A percentile compares a stretch with the other conserved stretches of the same genome.
Conservation (phyloP, 1,284 basidiomycete species). For the Ganoderma leucocontextum region DNA sequence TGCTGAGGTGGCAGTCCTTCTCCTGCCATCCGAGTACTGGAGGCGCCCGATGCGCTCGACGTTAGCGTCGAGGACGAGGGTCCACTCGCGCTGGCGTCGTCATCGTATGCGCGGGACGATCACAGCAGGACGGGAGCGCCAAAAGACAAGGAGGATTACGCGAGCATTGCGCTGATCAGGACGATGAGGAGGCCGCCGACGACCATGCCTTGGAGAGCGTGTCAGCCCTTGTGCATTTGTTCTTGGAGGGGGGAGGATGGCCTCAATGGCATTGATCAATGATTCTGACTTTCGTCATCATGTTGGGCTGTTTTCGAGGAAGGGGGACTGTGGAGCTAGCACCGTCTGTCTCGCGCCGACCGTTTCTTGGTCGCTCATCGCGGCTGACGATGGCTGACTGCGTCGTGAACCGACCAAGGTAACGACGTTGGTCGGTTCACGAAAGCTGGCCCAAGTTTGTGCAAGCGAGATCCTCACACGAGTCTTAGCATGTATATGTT, state of each 20-base stretch:
- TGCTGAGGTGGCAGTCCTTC: neutral
- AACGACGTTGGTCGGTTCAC: too few relatives aligned
- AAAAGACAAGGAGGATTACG: constrained; percentile 32
- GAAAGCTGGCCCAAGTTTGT: too few relatives aligned
- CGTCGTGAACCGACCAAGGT: too few relatives aligned
- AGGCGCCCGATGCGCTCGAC: neutral
- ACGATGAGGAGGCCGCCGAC: constrained; percentile 36
- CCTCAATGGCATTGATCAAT: neutral
- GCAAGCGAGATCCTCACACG: too few relatives aligned
- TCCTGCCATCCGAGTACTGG: neutral
- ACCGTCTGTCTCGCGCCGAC: too few relatives aligned
- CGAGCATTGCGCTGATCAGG: constrained; percentile 34
- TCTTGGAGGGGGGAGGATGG: neutral
- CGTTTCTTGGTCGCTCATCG: neutral
- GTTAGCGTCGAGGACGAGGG: constrained; percentile 10
- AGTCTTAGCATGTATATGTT: too few relatives aligned
- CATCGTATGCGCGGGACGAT: constrained; percentile 13
- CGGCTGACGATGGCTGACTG: too few relatives aligned
- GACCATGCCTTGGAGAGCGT: constrained; percentile 24
- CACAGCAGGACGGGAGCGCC: constrained; percentile 34
- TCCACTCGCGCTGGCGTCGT: constrained; percentile 6
- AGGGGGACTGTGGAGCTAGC: too few relatives aligned
- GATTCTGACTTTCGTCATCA: constrained; percentile 22
- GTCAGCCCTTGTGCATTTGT: neutral
- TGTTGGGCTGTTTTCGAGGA: constrained; percentile 9